Conservation (phyloP, 1,139 yeast species). For the Protomyces gravidus region DNA sequence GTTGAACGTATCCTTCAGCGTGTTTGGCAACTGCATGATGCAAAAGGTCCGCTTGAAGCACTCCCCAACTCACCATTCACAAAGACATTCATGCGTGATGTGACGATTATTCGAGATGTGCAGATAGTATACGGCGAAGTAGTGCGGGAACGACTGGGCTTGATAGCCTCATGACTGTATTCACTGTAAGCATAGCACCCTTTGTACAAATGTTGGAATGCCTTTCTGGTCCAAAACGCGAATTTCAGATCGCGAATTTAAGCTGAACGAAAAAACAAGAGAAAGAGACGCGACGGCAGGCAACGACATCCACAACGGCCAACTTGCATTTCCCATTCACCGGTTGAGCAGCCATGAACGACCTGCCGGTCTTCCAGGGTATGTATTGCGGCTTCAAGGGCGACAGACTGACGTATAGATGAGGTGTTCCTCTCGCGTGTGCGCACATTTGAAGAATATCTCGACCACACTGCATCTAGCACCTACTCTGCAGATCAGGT, state of each 20-base stretch:
- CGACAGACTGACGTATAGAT: conserved; percentile 34
- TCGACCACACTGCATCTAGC: conserved; percentile 45
- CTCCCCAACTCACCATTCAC: not conserved
- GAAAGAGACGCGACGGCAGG: too few species aligned
- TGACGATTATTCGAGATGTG: not conserved
- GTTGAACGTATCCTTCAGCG: not conserved
- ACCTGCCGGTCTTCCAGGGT: conserved; percentile 28
- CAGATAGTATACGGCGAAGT: not conserved
- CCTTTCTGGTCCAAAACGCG: not conserved
- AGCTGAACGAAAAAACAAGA: not conserved
- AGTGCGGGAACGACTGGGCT: not conserved
- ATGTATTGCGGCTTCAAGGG: not conserved
- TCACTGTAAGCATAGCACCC: not conserved
- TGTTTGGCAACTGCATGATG: not conserved
- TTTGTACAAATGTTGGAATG: not conserved
- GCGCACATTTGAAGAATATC: conserved; percentile 81
- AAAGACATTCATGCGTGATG: not conserved
- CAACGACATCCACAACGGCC: not conserved
- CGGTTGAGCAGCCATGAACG: conserved; percentile 7
- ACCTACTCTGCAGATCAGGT: conserved; percentile 47
- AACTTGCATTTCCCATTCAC: not conserved
- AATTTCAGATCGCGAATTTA: not conserved
- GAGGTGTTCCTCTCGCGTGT: conserved; percentile 63
- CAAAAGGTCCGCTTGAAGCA: not conserved
- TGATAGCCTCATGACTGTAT: not conserved